Conservation (phyloP, 768 basidiomycete species). For the Rhodotorula graminis region DNA sequence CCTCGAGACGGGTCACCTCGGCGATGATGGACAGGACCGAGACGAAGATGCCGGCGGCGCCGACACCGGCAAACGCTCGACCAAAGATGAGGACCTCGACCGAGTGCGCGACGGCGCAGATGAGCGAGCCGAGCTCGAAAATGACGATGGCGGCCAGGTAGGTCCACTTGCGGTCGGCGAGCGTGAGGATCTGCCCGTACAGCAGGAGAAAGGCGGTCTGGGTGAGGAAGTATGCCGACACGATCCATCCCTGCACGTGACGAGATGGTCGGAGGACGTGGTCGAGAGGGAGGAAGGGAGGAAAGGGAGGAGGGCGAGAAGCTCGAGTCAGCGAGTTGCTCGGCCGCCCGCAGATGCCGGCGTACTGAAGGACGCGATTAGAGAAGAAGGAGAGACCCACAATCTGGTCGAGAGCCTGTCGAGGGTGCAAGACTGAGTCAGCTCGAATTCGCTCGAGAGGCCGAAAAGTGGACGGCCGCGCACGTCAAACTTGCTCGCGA, state of each 20-base stretch:
- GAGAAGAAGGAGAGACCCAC: background rate
- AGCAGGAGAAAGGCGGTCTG: constrained; percentile 43
- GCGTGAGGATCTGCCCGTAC: constrained; percentile 45
- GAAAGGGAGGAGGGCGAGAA: background rate
- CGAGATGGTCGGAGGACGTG: too few relatives aligned
- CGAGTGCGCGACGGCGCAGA: constrained; percentile 45
- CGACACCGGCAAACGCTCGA: constrained; percentile 53
- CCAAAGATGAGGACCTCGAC: constrained; percentile 49
- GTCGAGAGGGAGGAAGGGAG: background rate
- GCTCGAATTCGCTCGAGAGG: background rate
- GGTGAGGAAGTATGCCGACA: constrained; percentile 31
- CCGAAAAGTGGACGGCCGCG: background rate
- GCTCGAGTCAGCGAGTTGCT: too few relatives aligned
- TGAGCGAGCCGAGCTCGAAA: constrained; percentile 46
- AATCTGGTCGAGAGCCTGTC: constrained; percentile 25
- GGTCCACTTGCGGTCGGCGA: constrained; percentile 46
- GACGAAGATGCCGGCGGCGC: constrained; percentile 50
- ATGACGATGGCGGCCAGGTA: constrained; percentile 46
- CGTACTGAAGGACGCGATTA: too few relatives aligned
- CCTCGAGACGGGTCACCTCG: constrained; percentile 37
- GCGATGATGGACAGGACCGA: constrained; percentile 18
- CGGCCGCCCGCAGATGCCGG: too few relatives aligned
- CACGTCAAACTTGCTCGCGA: constrained; percentile 2
- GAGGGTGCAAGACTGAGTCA: background rate
- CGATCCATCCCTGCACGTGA: constrained; percentile 22